Evolutionary conservation across 441 rosid species (phyloP), one percentile per base, ranked within the genome.

Genomic region (Euphorbia celastroides): DNA sequence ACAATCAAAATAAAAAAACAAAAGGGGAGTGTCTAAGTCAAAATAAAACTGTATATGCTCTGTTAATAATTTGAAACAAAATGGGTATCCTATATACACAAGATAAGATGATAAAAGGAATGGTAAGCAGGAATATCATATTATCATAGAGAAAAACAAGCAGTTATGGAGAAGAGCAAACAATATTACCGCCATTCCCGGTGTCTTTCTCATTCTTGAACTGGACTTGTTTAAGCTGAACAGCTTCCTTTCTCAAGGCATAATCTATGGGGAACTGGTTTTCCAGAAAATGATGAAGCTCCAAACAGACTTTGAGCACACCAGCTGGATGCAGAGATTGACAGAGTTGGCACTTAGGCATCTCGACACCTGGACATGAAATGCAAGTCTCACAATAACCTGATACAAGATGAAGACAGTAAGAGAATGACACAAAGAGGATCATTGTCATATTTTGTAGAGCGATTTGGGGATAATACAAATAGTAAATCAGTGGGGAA

Each of bases 351-450:
- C 98, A 93, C 69, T 28, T 84, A 64, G 84, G 78, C 74, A 68
- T 68, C 69, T 72, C 78, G 52, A 72, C 69, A 31, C 67, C 77
- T 56, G 77, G 75, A 65, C 65, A 22, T 28, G 61, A 31, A 16
- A 86, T 72, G 74, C 97, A 93, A 57, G 77, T 78, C 77, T 87
- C 80, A 30, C 97, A 93, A 76, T 82, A 82, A 20, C 83, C 98
- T 93, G 82, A 48, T 71, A 68, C 44, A 67, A 62, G 50, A 46
- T 3, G 22, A 57, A 22, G 23, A 50, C 14, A 41, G 42, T 5
- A 58, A 50, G 25, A 41, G 17, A 52, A 31, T 16, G 26, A 17
- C 61, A 56, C 32, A 17, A 50, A 54, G 9, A 42, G 31, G 12
- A 42, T 41, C 22, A 36, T 7, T 13, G 1, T 2, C 9, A 66